phyloP scores from a whole-genome alignment of 768 basidiomycete species.

The Mycena kentingensis region DNA sequence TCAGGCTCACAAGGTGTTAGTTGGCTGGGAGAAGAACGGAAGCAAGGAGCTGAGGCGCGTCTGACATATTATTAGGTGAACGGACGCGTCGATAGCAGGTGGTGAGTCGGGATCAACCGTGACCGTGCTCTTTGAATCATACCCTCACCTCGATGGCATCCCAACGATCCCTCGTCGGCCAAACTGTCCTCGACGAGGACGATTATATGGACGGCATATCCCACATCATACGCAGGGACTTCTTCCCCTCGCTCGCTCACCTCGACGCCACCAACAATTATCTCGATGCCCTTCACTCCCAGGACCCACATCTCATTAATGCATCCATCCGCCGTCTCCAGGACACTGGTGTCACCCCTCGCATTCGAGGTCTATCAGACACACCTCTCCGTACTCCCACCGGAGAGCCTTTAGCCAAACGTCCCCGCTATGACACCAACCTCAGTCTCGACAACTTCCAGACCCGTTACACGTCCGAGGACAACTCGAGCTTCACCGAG shows the following conservation, averaged over 20 bases:
- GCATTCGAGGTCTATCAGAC: constrained; percentile 52
- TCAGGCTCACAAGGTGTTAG: too few relatives aligned
- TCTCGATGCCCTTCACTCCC: constrained; percentile 74
- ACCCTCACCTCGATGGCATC: constrained; percentile 11
- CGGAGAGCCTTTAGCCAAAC: constrained; percentile 53
- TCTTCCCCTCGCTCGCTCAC: constrained; percentile 92
- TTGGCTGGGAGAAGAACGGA: too few relatives aligned
- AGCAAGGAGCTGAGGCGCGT: too few relatives aligned
- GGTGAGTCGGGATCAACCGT: too few relatives aligned
- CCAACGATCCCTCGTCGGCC: constrained; percentile 66
- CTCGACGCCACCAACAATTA: constrained; percentile 88
- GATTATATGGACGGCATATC: constrained; percentile 91
- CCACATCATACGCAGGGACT: constrained; percentile 93
- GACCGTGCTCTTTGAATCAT: neutral
- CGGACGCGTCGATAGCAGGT: too few relatives aligned
- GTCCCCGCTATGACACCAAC: constrained; percentile 57
- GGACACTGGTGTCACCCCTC: constrained; percentile 59
- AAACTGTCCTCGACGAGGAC: constrained; percentile 84
- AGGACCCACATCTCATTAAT: constrained; percentile 75
- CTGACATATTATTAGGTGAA: too few relatives aligned
- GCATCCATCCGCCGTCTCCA: constrained; percentile 76
- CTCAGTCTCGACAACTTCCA: constrained; percentile 87
- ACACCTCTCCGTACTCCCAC: constrained; percentile 61
- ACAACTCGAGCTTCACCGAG: constrained; percentile 94
- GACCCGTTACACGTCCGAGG: constrained; percentile 90